Evolutionary conservation across 352 stramenopile genomes (phyloP).

Genomic region (Pythium phragmitis): DNA sequence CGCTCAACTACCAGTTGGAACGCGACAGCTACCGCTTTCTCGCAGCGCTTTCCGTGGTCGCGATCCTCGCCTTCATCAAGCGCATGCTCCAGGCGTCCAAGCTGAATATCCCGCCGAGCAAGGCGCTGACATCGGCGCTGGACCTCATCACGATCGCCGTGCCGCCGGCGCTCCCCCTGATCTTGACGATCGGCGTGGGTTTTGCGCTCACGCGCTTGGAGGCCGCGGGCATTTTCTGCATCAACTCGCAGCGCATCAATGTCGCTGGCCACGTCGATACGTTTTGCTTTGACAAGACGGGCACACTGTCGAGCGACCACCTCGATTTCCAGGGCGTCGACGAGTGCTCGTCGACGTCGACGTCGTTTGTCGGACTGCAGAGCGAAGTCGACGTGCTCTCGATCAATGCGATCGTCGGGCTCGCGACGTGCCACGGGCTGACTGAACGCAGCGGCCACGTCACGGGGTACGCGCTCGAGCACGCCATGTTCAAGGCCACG

Average conservation of each 20-base stretch:
- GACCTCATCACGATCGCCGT: slow-evolving; percentile 57
- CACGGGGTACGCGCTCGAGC: slow-evolving; percentile 68
- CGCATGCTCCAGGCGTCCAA: slow-evolving; percentile 32
- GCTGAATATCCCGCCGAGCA: slow-evolving; percentile 14
- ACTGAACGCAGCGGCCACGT: slow-evolving; percentile 47
- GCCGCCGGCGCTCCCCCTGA: slow-evolving; percentile 43
- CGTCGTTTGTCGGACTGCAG: slow-evolving; percentile 51
- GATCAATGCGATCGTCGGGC: slow-evolving; percentile 50
- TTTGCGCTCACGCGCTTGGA: slow-evolving; percentile 43
- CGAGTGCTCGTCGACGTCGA: slow-evolving; percentile 37
- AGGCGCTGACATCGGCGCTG: slow-evolving; percentile 38
- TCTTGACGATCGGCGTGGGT: slow-evolving; percentile 45
- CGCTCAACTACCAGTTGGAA: slow-evolving; percentile 31
- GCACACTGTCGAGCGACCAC: slow-evolving; percentile 70
- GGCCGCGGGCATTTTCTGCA: slow-evolving; percentile 34
- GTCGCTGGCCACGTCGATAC: slow-evolving; percentile 65
- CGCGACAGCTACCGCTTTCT: slow-evolving; percentile 40
- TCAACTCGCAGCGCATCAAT: slow-evolving; percentile 62
- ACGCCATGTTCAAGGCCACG: slow-evolving; percentile 71
- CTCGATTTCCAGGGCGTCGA: slow-evolving; percentile 76
- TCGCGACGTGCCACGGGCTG: slow-evolving; percentile 71
- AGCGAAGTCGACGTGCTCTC: slow-evolving; percentile 72
- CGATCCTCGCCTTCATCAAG: slow-evolving; percentile 35
- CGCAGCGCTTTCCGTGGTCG: slow-evolving; percentile 27
- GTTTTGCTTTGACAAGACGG: slow-evolving; percentile 87